Evolutionary conservation across 768 basidiomycete genomes (phyloP).

Genomic region (Ramaria sp.): DNA sequence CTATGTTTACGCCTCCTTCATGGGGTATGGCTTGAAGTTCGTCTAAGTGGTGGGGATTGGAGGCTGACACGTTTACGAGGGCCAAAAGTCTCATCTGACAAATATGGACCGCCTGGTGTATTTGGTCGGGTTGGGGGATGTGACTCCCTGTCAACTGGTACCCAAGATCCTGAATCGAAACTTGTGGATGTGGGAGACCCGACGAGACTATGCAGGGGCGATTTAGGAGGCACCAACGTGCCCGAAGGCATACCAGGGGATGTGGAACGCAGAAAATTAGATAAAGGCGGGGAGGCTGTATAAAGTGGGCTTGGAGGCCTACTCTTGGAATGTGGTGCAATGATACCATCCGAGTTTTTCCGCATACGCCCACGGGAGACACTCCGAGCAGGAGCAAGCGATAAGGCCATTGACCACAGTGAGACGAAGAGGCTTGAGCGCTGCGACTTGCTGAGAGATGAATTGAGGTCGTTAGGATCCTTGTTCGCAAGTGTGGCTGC

Average conservation of each 20-base stretch:
- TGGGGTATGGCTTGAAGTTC: background rate
- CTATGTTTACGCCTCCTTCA: background rate
- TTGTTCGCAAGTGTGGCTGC: background rate
- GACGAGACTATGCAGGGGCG: background rate
- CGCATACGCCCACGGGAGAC: constrained; percentile 6
- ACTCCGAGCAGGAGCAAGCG: background rate
- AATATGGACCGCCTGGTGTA: background rate
- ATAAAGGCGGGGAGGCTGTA: background rate
- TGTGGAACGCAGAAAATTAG: background rate
- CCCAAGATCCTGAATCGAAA: background rate
- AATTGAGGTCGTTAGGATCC: background rate
- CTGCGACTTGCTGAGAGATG: background rate
- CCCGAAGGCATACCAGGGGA: background rate
- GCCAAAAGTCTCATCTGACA: background rate
- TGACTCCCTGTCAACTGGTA: background rate
- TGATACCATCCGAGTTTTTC: constrained; percentile 53
- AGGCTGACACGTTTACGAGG: background rate
- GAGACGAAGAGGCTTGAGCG: constrained; percentile 15
- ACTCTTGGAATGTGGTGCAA: constrained; percentile 40
- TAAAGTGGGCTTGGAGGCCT: background rate
- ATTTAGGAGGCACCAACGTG: background rate
- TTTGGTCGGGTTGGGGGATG: background rate
- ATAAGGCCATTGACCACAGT: background rate
- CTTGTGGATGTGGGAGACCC: background rate
- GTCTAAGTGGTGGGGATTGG: background rate